Evolutionary conservation across 2,329 filamentous ascomycete species (phyloP).

Genomic region (Penicillium crustosum): DNA sequence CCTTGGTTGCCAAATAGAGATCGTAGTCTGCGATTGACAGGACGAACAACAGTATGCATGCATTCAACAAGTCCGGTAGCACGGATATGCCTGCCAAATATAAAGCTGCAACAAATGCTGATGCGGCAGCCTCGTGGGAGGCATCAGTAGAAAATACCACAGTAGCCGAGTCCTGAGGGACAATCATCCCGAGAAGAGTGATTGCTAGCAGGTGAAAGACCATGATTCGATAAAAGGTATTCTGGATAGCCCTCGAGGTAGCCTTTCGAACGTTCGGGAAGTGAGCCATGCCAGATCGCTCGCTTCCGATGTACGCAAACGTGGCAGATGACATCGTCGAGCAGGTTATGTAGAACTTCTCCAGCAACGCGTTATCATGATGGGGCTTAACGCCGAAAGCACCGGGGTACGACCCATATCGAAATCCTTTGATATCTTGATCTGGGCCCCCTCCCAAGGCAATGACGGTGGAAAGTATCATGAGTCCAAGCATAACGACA

Average conservation of each 20-base stretch:
- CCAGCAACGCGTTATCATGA: conserved; percentile 36
- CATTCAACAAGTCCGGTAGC: conserved; percentile 69
- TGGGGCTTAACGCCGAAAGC: conserved; percentile 50
- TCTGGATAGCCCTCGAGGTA: conserved; percentile 72
- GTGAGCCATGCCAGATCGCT: conserved; percentile 73
- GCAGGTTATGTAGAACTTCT: conserved; percentile 63
- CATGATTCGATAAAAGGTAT: conserved; percentile 77
- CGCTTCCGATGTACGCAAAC: conserved; percentile 75
- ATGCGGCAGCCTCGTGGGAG: conserved; percentile 57
- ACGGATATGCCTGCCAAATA: conserved; percentile 60
- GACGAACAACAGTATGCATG: conserved; percentile 70
- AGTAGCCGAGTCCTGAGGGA: conserved; percentile 64
- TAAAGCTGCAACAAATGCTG: conserved; percentile 74
- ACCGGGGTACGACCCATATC: conserved; percentile 63
- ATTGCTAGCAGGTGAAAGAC: conserved; percentile 76
- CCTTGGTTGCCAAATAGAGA: conserved; percentile 70
- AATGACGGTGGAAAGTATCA: conserved; percentile 63
- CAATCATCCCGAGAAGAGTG: conserved; percentile 71
- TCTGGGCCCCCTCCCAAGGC: conserved; percentile 65
- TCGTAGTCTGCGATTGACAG: conserved; percentile 75
- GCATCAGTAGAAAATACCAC: conserved; percentile 51
- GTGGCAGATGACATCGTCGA: conserved; percentile 70
- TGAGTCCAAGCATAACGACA: conserved; percentile 62
- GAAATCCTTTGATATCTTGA: conserved; percentile 60
- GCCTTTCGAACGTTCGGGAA: conserved; percentile 74